Evolutionary conservation across 2,329 filamentous ascomycete genomes (phyloP).

Genomic region (Xylariaceae sp.): DNA sequence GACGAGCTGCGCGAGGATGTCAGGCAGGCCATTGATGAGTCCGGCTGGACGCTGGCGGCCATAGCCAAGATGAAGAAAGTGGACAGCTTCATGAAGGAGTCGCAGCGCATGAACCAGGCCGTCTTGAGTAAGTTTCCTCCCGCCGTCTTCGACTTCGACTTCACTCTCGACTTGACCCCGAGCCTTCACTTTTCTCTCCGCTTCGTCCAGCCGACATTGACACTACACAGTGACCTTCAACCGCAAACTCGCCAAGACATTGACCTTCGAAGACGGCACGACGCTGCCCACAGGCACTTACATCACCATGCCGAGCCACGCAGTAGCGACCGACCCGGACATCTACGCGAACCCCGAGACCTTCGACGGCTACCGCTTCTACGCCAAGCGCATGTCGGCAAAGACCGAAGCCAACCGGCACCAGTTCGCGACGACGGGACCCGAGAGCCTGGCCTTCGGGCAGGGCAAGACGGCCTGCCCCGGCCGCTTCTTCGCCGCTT

Average conservation of each 20-base stretch:
- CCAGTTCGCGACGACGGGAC: conserved; percentile 19
- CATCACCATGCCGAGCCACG: conserved; percentile 19
- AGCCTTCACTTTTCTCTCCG: too few relatives aligned
- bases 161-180: too few relatives aligned
- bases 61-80: conserved; percentile 22
- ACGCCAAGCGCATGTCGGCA: conserved; percentile 18
- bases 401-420: conserved; percentile 19
- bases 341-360: conserved; percentile 20
- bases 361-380: conserved; percentile 19
- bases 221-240: conserved; percentile 17
- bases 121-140: conserved; percentile 17
- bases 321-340: conserved; percentile 16
- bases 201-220: conserved; percentile 6
- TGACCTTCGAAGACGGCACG: conserved; percentile 18
- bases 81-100: conserved; percentile 22
- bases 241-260: conserved; percentile 13
- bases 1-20: conserved; percentile 19
- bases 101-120: conserved; percentile 21
- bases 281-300: conserved; percentile 16
- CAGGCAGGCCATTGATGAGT: conserved; percentile 15
- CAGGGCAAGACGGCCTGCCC: conserved; percentile 21
- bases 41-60: conserved; percentile 19
- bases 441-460: conserved; percentile 18
- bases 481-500: conserved; percentile 20
- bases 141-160: not conserved